Conservation (phyloP, 2,329 filamentous ascomycete species). For the Microsporum canis region DNA sequence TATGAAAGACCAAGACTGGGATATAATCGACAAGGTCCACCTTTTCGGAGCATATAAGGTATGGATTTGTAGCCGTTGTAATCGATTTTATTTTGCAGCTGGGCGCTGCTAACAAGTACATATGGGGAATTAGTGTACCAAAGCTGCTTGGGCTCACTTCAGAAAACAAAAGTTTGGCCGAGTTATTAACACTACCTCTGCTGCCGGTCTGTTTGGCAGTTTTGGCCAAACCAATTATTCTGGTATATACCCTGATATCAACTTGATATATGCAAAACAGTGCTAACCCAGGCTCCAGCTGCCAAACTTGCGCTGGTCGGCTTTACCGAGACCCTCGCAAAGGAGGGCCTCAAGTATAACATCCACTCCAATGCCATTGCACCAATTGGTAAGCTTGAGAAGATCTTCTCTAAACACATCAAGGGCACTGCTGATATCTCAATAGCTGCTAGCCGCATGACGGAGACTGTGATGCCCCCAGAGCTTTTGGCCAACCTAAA, state of each 20-base stretch:
- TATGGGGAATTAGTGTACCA: constrained; percentile 49
- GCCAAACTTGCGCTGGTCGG: constrained; percentile 92
- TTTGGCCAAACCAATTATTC: constrained; percentile 97
- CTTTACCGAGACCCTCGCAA: constrained; percentile 94
- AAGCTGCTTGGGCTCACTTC: constrained; percentile 94
- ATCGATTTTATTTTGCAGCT: too few relatives aligned
- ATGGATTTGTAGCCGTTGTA: constrained; percentile 5
- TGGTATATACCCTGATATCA: constrained; percentile 32
- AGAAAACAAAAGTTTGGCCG: constrained; percentile 97
- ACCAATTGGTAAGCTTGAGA: constrained; percentile 49
- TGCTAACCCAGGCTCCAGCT: constrained; percentile 37
- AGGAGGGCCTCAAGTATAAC: constrained; percentile 97
- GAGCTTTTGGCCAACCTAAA: constrained; percentile 74
- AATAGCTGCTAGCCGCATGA: constrained; percentile 83
- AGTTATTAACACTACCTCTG: constrained; percentile 94
- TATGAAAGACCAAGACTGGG: constrained; percentile 95
- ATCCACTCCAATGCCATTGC: constrained; percentile 92
- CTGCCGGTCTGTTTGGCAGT: constrained; percentile 85
- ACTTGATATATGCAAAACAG: constrained; percentile 13
- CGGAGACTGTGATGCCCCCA: constrained; percentile 88
- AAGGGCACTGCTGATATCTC: constrained; percentile 5
- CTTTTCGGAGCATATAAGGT: constrained; percentile 85
- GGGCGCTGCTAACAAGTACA: not conserved
- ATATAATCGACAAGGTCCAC: constrained; percentile 85
- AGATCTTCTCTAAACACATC: not conserved